Base-by-base conservation (phyloP, 768 basidiomycete species). In the Mycena filopes region DNA sequence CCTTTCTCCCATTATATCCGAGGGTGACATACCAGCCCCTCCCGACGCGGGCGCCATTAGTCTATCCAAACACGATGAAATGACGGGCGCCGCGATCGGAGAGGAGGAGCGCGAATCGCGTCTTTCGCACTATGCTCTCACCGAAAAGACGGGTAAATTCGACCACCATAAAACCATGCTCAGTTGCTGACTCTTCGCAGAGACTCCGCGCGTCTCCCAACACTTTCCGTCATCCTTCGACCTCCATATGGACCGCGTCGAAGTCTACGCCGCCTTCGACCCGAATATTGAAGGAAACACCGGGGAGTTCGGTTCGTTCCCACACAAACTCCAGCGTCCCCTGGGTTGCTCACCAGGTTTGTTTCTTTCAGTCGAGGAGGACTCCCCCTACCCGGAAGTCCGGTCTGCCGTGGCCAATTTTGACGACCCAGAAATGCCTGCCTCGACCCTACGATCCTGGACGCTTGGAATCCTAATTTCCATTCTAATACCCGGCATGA, bases 381-480 rank as follows among this genome's bases (percentile, higher is more conserved):
- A 94, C 74, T 93, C 92, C 3, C 93, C 93, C 5, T 95, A 95
- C 73, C 91, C 91, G 8, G 93, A 95, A 74, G 92, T 93, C 15
- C 86, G 91, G 47, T 87, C 89, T 10, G 90, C 91, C 9, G 91
- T 92, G 11, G 86, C 89, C 21, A 91, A 90, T 74, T 87, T 85
- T 33, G 91, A 93, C 70, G 91, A 92, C 72, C 84, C 84, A 5
- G 76, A 76, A 38, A 90, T 91, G 79, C 89, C 89, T 1, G 83
- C 79, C 6, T 83, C 82, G 33, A 85, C 85, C 38, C 41, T 94
- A 25, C 86, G 88, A 50, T 82, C 85, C 7, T 90, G 88, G 87
- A 76, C 84, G 0, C 77, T 90, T 45, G 89, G 89, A 71, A 64
- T 87, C 2, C 25, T 75, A 0, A 89, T 85, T 83, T 80, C 88